Evolutionary conservation across 2,329 filamentous ascomycete species (phyloP).

Genomic region (Dichotomopilus funicola): DNA sequence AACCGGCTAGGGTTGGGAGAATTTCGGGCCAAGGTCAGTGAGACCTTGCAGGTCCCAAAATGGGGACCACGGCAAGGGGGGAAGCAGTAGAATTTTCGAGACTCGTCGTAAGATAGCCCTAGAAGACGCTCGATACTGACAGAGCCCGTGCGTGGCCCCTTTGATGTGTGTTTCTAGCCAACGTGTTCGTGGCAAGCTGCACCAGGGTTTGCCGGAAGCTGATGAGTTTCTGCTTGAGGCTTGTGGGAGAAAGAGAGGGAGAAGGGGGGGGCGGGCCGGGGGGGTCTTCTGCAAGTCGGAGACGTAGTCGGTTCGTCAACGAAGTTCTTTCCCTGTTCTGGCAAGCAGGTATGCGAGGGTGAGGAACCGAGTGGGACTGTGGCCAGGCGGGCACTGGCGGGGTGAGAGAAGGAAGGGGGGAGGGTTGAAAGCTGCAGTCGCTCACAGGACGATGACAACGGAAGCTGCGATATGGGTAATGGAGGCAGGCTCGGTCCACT

Average conservation of each 20-base stretch:
- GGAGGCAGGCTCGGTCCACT: constrained; percentile 3
- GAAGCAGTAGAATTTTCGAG: too few species aligned
- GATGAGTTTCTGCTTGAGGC: too few species aligned
- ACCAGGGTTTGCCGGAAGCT: too few species aligned
- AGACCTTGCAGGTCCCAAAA: not conserved
- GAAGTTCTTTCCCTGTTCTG: constrained; percentile 1
- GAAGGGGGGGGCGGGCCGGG: not conserved
- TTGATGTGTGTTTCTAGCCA: too few species aligned
- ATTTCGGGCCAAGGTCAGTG: not conserved
- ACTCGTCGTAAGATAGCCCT: not conserved
- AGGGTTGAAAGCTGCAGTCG: not conserved
- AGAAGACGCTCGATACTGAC: not conserved
- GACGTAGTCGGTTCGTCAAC: not conserved
- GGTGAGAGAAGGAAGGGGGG: not conserved
- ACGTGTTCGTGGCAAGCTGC: too few species aligned
- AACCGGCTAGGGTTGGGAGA: not conserved
- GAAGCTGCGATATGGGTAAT: constrained; percentile 5
- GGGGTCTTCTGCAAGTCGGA: not conserved
- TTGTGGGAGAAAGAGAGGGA: not conserved
- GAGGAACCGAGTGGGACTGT: not conserved
- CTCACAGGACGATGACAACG: not conserved
- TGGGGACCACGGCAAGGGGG: too few species aligned
- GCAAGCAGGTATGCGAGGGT: not conserved
- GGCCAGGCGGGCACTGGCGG: too few species aligned
- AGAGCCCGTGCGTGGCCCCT: too few species aligned